A percentile compares a stretch with the other conserved stretches of the same genome.
phyloP scores from a whole-genome alignment of 371 early-diverging fungal species.

The Blastocladiella emersonii region DNA sequence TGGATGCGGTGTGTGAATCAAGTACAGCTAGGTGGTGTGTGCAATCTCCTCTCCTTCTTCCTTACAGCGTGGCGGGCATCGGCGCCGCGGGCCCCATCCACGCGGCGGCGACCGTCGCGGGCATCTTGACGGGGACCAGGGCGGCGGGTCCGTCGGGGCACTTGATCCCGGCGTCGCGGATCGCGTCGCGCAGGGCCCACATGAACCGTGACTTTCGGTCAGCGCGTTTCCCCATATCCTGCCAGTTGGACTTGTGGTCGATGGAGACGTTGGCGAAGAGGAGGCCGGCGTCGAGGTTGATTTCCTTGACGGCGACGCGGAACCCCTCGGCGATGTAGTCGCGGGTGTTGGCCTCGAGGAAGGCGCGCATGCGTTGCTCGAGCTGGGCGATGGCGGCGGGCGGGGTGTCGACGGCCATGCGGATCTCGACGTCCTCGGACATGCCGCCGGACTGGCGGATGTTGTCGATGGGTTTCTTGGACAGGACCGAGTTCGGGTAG shows the following conservation, averaged over 20 bases:
- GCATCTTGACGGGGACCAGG: no score
- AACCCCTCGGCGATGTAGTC: no score
- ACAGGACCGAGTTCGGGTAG: conserved; percentile 52
- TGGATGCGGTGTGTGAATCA: no score
- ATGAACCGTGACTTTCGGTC: conserved; percentile 17
- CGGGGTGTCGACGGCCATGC: conserved; percentile 49
- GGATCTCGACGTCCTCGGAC: conserved; percentile 40
- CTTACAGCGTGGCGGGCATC: no score
- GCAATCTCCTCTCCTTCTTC: no score
- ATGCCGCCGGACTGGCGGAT: conserved; percentile 49
- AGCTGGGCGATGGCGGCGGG: conserved; percentile 1
- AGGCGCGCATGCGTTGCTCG: no score
- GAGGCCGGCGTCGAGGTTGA: conserved; percentile 11
- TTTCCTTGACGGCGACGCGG: no score
- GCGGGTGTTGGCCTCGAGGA: no score
- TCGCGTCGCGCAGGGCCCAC: conserved; percentile 15
- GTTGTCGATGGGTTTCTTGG: conserved; percentile 56
- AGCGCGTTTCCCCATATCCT: conserved; percentile 14
- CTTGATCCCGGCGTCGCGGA: conserved; percentile 17
- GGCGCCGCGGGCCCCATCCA: no score
- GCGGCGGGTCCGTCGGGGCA: no score
- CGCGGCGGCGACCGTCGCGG: no score
- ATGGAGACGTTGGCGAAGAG: conserved; percentile 18
- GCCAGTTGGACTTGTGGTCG: conserved; percentile 25
- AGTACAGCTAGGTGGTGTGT: no score